Conservation (phyloP, 768 basidiomycete species). For the Tylopilus plumbeoviolaceoides region DNA sequence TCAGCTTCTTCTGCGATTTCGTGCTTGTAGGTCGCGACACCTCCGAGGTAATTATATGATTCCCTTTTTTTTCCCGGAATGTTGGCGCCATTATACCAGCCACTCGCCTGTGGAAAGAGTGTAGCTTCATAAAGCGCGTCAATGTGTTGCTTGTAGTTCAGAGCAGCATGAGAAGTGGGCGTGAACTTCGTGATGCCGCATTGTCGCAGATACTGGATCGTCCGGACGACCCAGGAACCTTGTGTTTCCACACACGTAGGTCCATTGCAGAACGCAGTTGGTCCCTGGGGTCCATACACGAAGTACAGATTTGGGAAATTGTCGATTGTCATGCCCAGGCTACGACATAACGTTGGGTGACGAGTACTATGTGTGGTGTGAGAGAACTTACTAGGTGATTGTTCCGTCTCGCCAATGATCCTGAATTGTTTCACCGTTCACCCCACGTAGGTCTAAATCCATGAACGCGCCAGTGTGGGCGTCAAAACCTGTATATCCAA, state of each 20-base stretch:
- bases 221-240: background rate
- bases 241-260: background rate
- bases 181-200: background rate
- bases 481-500: too few relatives aligned
- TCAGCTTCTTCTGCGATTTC: background rate
- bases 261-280: background rate
- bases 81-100: background rate
- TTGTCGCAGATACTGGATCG: background rate
- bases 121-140: background rate
- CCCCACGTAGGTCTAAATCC: too few relatives aligned
- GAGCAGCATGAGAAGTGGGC: background rate
- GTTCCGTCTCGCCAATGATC: too few relatives aligned
- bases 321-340: background rate
- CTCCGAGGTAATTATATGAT: background rate
- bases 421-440: too few relatives aligned
- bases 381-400: background rate
- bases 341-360: background rate
- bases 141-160: background rate
- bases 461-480: too few relatives aligned
- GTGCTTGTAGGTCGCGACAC: background rate
- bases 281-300: background rate
- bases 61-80: background rate
- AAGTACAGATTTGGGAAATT: background rate
- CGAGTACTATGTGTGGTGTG: background rate
- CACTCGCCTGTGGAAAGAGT: background rate